Evolutionary conservation across 2,329 filamentous ascomycete species (phyloP), one percentile per base, ranked within the genome.

Genomic region (Beauveria brongniartii): DNA sequence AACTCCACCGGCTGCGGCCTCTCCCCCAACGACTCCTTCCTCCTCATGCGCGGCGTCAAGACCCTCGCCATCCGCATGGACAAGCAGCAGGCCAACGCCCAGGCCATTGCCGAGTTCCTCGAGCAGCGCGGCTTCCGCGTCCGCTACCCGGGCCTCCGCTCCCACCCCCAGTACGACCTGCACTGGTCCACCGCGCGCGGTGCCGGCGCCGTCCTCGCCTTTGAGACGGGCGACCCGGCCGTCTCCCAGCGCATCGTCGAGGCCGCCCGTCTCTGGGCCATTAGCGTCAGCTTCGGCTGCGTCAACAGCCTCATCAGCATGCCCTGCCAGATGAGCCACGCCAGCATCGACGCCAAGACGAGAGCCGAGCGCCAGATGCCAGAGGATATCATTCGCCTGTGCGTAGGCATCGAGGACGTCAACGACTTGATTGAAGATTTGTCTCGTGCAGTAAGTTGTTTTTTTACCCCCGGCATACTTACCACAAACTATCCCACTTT

Each of bases 291-390:
- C 70, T 99, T 99, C 72, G 94, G 94, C 53, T 97, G 94, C 73
- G 94, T 99, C 66, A 99, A 99, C 78, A 96, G 91, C 72, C 79
- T 99, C 73, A 99, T 99, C 75, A 97, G 92, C 78, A 97, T 99
- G 93, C 93, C 94, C 9, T 99, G 94, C 77, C 92, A 93, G 70
- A 99, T 99, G 95, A 97, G 93, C 76, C 94, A 99, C 75, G 94
- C 94, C 44, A 96, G 91, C 72, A 99, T 99, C 70, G 94, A 97
- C 71, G 90, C 92, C 62, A 96, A 96, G 79, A 97, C 92, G 57
- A 82, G 94, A 67, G 81, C 85, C 68, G 92, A 96, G 77, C 84
- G 92, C 65, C 88, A 93, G 65, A 89, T 99, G 86, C 94, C 94
- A 12, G 94, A 99, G 76, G 94, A 99, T 73, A 89, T 99, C 63